Percentiles rank a stretch among this genome's conserved stretches.
Evolutionary conservation across 345 rosid species (phyloP).

Genomic region (Camelina laxa): DNA sequence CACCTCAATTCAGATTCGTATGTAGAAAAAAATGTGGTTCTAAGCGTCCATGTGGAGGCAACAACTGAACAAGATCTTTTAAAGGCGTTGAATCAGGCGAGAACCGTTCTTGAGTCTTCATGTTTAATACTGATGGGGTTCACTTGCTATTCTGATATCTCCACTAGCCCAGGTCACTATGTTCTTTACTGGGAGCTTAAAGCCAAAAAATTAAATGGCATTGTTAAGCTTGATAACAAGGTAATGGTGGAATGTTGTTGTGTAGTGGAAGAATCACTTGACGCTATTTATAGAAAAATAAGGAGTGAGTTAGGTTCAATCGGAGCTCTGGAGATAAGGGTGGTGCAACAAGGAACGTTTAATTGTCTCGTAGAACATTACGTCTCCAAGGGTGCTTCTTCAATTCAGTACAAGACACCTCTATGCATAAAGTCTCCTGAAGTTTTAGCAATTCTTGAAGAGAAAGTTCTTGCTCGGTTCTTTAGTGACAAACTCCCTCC

Average conservation of each 20-base stretch:
- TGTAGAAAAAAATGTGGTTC: slow-evolving; percentile 53
- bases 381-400: slow-evolving; percentile 57
- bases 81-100: slow-evolving; percentile 56
- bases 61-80: slow-evolving; percentile 65
- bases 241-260: slow-evolving; percentile 65
- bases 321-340: slow-evolving; percentile 66
- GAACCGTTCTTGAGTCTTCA: slow-evolving; percentile 45
- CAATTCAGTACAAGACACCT: slow-evolving; percentile 70
- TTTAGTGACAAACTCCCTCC: slow-evolving; percentile 9
- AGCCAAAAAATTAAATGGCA: slow-evolving; percentile 20
- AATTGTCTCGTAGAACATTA: slow-evolving; percentile 65
- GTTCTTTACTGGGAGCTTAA: slow-evolving; percentile 69
- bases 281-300: slow-evolving; percentile 52
- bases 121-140: slow-evolving; percentile 52
- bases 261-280: slow-evolving; percentile 56
- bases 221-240: slow-evolving; percentile 39
- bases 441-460: slow-evolving; percentile 24
- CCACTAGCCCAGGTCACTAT: slow-evolving; percentile 60
- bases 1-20: slow-evolving; percentile 63
- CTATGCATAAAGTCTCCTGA: slow-evolving; percentile 53
- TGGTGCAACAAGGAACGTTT: slow-evolving; percentile 59
- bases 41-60: slow-evolving; percentile 63
- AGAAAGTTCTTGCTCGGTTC: slow-evolving; percentile 1
- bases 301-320: slow-evolving; percentile 51
- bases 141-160: slow-evolving; percentile 57